phyloP scores from a whole-genome alignment of 2,329 filamentous ascomycete species.

The Fonsecaea erecta region DNA sequence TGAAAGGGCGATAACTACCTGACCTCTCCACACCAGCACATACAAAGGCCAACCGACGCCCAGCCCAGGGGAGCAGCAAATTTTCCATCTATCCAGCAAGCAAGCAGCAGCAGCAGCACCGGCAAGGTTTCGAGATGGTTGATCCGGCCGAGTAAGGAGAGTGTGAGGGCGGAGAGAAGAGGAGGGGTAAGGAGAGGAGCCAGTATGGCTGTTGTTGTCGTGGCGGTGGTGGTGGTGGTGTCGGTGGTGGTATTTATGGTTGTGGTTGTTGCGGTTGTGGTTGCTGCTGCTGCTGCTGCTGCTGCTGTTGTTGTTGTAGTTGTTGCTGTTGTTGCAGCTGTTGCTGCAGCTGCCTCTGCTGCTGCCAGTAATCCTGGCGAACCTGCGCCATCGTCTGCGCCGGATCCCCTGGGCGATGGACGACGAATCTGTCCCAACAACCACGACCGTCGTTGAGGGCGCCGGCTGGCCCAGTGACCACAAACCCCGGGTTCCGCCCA shows the following conservation, averaged over 20 bases:
- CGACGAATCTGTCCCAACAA: background rate
- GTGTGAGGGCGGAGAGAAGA: background rate
- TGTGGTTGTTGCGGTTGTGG: too few relatives aligned
- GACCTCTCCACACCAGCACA: background rate
- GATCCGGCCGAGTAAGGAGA: too few relatives aligned
- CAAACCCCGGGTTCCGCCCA: background rate
- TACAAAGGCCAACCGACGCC: background rate
- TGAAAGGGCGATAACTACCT: background rate
- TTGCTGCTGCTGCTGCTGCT: background rate
- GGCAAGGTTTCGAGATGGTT: too few relatives aligned
- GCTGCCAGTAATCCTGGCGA: background rate
- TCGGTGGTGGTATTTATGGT: too few relatives aligned
- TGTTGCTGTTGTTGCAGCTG: background rate
- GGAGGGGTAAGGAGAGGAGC: background rate
- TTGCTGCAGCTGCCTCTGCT: background rate
- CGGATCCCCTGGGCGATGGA: background rate
- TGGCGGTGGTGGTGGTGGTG: too few relatives aligned
- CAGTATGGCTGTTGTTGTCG: too few relatives aligned
- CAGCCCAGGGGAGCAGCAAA: background rate
- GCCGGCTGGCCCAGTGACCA: background rate
- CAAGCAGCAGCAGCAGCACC: too few relatives aligned
- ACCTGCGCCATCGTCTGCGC: background rate
- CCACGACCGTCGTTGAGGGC: background rate
- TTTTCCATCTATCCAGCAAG: background rate
- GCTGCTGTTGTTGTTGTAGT: background rate